Base-by-base conservation (phyloP, 768 basidiomycete species). In the Podaxis sp. region DNA sequence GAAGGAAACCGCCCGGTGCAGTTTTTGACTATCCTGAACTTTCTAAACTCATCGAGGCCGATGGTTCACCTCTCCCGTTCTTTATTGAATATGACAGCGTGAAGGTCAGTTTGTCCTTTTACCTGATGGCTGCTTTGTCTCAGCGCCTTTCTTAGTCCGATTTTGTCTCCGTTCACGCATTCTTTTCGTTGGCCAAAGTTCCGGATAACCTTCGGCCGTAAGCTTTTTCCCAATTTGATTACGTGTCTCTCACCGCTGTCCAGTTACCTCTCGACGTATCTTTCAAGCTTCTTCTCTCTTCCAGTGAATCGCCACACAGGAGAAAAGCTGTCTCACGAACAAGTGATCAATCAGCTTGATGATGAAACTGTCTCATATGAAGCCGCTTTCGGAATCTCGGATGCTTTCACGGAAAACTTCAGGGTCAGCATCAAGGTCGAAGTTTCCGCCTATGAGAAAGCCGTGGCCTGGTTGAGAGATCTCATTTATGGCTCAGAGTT, bases 31-130 rank as follows among this genome's bases (percentile, higher is more conserved):
- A 76, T 49, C 74, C 76, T 6, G 77, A 79, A 6, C 78, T 97
- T 22, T 78, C 82, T 60, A 78, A 79, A 62, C 84, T 91, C 69
- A 78, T 99, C 25, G 79, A 84, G 57, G 71, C 76, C 2, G 94
- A 97, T 66, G 89, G 88, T 2, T 71, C 79, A 2, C 71, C 82
- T 2, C 71, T 96, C 37, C 87, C 96, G 5, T 96, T 94, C 77
- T 96, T 95, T 71, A 85, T 96, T 9, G 90, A 97, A 70, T 99
- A 93, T 69, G 91, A 97, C 68, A 93, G 96, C 73, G 94, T 96
- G 53, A 85, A 94, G 79, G 95, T 91, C 54, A 46, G 75, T 22
- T 3, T 25, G 22, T 38, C 59, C 27, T 57, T 38, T 50, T 55
- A 46, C 8, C 60, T n/a, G 9, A 46, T 17, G 17, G 43, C 47